These are phyloP conservation scores for Fusarium sp. DNA, from an alignment of 2,329 filamentous ascomycete genomes.

Conservation along the genomic window DNA sequence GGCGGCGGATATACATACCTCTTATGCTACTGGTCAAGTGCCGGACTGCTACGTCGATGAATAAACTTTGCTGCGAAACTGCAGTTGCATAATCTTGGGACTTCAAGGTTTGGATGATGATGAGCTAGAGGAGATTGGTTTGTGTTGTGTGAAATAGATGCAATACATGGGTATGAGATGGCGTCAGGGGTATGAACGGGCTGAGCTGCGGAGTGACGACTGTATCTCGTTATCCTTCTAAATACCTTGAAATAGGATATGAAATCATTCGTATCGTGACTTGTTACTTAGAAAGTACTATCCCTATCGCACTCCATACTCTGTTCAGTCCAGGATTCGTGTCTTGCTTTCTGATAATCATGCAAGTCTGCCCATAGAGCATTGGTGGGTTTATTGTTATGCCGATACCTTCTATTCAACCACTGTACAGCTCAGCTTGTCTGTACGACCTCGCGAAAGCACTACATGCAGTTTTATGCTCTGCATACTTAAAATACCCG, in stretches of 20 bases:
- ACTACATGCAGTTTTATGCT: background rate
- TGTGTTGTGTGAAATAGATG: background rate
- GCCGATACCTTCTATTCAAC: background rate
- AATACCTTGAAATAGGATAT: background rate
- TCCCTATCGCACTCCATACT: background rate
- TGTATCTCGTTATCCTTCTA: background rate
- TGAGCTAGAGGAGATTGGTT: background rate
- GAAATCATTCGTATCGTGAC: background rate
- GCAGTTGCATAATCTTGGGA: background rate
- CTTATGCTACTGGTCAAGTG: background rate
- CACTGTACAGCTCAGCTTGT: background rate
- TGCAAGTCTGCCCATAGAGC: background rate
- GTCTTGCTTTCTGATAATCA: background rate
- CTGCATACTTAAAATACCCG: conserved; percentile 8
- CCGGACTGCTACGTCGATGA: conserved; percentile 15
- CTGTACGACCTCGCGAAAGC: background rate
- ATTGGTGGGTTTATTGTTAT: background rate
- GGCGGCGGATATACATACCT: background rate
- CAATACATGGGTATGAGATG: conserved; percentile 10
- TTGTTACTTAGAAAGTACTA: background rate
- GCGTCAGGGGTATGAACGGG: conserved; percentile 27
- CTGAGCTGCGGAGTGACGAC: conserved; percentile 1
- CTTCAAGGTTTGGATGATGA: background rate
- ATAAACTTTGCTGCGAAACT: background rate
- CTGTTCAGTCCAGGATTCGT: background rate